phyloP scores from a whole-genome alignment of 345 rosid species.

The Eucalyptus cloeziana region DNA sequence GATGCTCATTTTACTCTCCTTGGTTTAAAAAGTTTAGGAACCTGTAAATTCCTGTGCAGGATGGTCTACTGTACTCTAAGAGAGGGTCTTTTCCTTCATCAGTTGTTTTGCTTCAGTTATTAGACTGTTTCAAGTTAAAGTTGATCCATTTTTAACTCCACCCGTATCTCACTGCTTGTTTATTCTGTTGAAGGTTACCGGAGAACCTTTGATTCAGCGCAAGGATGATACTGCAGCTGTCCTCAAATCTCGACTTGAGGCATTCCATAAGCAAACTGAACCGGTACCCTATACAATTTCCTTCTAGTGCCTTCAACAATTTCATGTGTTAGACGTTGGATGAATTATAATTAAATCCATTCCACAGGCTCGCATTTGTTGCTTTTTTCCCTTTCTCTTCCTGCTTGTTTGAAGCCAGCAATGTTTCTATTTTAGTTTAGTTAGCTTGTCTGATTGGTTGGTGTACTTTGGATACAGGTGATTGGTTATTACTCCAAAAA shows the following conservation, averaged over 20 bases:
- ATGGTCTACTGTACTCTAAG: not conserved
- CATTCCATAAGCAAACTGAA: slow-evolving; percentile 86
- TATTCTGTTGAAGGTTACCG: slow-evolving; percentile 47
- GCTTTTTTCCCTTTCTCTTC: not conserved
- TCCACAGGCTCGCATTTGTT: not conserved
- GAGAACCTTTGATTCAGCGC: slow-evolving; percentile 86
- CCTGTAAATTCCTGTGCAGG: not conserved
- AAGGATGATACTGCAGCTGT: slow-evolving; percentile 89
- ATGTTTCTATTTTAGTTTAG: not conserved
- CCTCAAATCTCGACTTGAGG: slow-evolving; percentile 80
- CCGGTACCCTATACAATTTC: slow-evolving; percentile 33
- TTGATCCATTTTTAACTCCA: not conserved
- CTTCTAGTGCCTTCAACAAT: not conserved
- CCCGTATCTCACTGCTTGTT: not conserved
- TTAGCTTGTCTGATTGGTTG: not conserved
- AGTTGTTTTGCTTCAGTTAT: not conserved
- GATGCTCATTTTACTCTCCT: not conserved
- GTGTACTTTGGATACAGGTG: slow-evolving; percentile 26
- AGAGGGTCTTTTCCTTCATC: not conserved
- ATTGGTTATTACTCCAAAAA: slow-evolving; percentile 69
- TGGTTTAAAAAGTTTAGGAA: not conserved
- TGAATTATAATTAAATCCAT: not conserved
- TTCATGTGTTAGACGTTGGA: not conserved
- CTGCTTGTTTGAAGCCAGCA: not conserved
- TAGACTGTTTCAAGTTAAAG: not conserved